Percentiles rank a stretch among this genome's conserved stretches.
Evolutionary conservation across 1,139 yeast species (phyloP).

Genomic region (Saccharomycopsis phalli): DNA sequence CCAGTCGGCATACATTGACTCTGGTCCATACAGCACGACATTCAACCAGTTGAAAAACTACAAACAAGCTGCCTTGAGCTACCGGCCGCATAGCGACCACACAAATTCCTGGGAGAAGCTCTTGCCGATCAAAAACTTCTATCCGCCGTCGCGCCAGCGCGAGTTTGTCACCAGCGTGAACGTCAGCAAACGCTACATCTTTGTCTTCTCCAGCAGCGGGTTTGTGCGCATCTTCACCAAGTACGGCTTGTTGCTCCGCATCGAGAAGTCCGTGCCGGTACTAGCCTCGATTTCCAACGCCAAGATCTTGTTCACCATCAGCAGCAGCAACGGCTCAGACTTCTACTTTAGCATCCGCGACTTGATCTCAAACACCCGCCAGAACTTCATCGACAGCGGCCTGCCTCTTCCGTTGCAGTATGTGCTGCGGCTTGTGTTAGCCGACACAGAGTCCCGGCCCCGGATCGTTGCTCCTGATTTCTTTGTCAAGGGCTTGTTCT

Average conservation of each 20-base stretch:
- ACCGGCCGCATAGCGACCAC: constrained; percentile 32
- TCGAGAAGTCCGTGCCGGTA: constrained; percentile 46
- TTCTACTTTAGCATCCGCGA: constrained; percentile 25
- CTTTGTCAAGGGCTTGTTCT: constrained; percentile 61
- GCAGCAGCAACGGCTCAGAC: constrained; percentile 20
- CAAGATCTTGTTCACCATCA: constrained; percentile 35
- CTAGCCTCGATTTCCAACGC: constrained; percentile 45
- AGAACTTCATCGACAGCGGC: constrained; percentile 35
- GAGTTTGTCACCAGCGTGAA: constrained; percentile 47
- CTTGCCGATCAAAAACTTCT: constrained; percentile 21
- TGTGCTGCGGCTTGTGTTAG: constrained; percentile 7
- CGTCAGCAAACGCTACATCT: constrained; percentile 38
- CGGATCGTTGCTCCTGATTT: constrained; percentile 24
- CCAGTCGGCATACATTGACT: constrained; percentile 30
- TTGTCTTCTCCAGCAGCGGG: constrained; percentile 51
- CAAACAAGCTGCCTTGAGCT: constrained; percentile 28
- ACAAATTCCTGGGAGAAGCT: constrained; percentile 32
- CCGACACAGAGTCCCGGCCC: constrained; percentile 8
- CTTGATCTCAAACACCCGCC: constrained; percentile 25
- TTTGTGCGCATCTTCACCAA: constrained; percentile 45
- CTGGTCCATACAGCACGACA: constrained; percentile 18
- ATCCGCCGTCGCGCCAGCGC: constrained; percentile 21
- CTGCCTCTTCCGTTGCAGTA: constrained; percentile 32
- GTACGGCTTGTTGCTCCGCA: constrained; percentile 45
- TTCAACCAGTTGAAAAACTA: constrained; percentile 1